phyloP scores from a whole-genome alignment of 1,284 basidiomycete species.

The Ganoderma lingzhi region DNA sequence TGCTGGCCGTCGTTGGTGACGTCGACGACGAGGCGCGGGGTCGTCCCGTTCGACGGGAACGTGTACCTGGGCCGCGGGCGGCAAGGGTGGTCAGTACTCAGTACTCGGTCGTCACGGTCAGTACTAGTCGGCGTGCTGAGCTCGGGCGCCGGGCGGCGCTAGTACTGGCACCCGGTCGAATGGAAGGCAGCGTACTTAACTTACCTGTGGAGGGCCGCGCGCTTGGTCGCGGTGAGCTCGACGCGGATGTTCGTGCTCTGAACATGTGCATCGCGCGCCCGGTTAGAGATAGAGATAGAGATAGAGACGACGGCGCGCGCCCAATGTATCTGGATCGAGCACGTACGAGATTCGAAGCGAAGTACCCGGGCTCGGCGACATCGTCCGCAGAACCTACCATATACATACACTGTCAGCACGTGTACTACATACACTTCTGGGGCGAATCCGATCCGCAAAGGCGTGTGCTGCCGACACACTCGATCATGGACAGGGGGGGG shows the following conservation, averaged over 20 bases:
- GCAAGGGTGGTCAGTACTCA: too few relatives aligned
- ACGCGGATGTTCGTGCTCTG: conserved; percentile 64
- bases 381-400: conserved; percentile 63
- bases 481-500: too few relatives aligned
- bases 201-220: conserved; percentile 64
- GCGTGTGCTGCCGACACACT: too few relatives aligned
- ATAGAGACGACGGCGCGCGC: conserved; percentile 1
- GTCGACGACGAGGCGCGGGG: conserved; percentile 61
- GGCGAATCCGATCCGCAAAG: too few relatives aligned
- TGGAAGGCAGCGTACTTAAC: conserved; percentile 44
- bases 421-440: too few relatives aligned
- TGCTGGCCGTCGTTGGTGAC: conserved; percentile 65
- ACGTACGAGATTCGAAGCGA: conserved; percentile 62
- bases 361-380: conserved; percentile 68
- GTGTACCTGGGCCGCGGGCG: conserved; percentile 37
- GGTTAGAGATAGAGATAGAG: background rate
- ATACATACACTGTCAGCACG: too few relatives aligned
- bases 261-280: background rate
- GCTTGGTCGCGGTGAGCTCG: conserved; percentile 63
- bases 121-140: too few relatives aligned
- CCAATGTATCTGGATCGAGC: background rate
- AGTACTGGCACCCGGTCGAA: too few relatives aligned
- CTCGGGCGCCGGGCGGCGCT: too few relatives aligned
- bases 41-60: conserved; percentile 40
- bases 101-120: too few relatives aligned